Base-by-base conservation (phyloP, 2,329 filamentous ascomycete species). In the Stagonosporopsis chrysanthemi region DNA sequence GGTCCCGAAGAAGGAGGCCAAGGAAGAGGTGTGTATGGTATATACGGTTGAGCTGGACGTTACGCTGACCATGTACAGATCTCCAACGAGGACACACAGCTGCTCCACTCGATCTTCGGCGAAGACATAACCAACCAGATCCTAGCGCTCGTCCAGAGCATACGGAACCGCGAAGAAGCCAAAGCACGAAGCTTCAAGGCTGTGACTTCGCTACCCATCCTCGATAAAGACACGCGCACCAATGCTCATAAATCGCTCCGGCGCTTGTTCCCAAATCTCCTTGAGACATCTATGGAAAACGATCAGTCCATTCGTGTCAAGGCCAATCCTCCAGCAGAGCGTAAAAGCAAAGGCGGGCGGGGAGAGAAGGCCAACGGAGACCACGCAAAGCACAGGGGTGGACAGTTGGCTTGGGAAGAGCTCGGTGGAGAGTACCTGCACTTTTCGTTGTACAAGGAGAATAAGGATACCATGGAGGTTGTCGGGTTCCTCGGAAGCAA, bases 401-500 rank as follows among this genome's bases (percentile, higher is more conserved):
- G 65, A 61, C 64, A 67, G 29, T 68, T 84, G 33, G 81, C 79
- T 49, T 90, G 87, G 87, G 79, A 86, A 50, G 87, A 90, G 63
- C 79, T 88, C 39, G 88, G 83, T n/a, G 91, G 90, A 17, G 89
- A 92, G 45, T 95, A 91, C 74, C 80, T 97, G 14, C 92, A 97
- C 75, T 96, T 97, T 75, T 94, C 91, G 0, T 82, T 97, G 48
- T 96, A 94, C 84, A 97, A 97, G 79, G 93, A 97, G 79, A 97
- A 97, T 79, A 93, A 94, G 72, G 93, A 97, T 73, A 97, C 93
- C 1, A 96, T 97, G 90, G 93, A 97, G 67, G 89, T 91, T 0
- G 83, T 96, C 50, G 88, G 86, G 50, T 91, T 90, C 69, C 84
- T 97, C 38, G 86, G 88, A 1, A 89, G 89, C 40, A 84, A 89